phyloP scores from a whole-genome alignment of 1,284 basidiomycete genomes.

The Grifola frondosa region DNA sequence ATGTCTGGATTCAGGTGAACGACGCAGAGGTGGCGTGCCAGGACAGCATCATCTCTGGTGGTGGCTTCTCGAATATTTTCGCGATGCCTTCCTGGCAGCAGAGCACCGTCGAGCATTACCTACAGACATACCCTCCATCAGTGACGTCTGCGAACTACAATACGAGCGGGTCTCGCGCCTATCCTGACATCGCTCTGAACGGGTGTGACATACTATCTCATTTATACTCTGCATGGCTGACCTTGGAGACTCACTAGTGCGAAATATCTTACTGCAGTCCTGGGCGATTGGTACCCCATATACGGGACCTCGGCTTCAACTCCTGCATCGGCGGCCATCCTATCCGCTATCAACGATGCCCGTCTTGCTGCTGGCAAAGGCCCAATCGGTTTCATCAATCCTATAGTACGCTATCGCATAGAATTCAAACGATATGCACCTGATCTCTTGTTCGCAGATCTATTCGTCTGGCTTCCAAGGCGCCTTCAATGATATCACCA shows the following conservation, averaged over 20 bases:
- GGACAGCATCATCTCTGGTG: conserved; percentile 36
- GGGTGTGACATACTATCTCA: conserved; percentile 25
- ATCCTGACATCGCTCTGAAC: conserved; percentile 44
- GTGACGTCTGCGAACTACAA: conserved; percentile 23
- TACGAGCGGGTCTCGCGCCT: conserved; percentile 35
- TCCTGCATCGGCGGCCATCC: conserved; percentile 41
- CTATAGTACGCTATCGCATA: too few relatives aligned
- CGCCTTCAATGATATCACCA: conserved; percentile 49
- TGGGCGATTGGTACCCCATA: conserved; percentile 20
- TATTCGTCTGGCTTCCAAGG: conserved; percentile 37
- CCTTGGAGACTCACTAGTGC: background rate
- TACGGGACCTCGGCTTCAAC: conserved; percentile 23
- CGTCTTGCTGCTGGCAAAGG: conserved; percentile 44
- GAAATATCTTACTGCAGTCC: conserved; percentile 18
- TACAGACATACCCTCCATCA: conserved; percentile 35
- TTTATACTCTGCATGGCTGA: background rate
- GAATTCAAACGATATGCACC: too few relatives aligned
- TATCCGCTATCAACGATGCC: conserved; percentile 56
- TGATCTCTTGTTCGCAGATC: conserved; percentile 26
- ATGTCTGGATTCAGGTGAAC: conserved; percentile 22
- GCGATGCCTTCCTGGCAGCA: conserved; percentile 37
- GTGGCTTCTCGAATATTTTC: conserved; percentile 46
- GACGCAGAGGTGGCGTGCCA: conserved; percentile 47
- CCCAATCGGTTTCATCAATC: conserved; percentile 57
- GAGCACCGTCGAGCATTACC: conserved; percentile 31